Evolutionary conservation across 345 rosid genomes (phyloP).

Genomic region (Syzygium oleosum): DNA sequence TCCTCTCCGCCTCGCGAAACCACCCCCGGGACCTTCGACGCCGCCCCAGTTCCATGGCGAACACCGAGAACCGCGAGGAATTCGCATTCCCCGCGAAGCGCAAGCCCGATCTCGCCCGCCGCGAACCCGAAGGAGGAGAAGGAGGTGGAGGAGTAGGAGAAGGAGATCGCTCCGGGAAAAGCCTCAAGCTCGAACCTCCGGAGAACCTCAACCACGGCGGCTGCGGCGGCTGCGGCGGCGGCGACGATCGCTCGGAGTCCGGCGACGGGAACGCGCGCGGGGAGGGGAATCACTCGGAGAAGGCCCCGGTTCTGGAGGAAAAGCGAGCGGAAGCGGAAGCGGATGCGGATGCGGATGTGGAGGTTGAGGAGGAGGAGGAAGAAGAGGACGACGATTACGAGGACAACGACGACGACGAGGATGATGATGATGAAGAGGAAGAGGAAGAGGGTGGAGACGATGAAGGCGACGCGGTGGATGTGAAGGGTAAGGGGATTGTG

Average conservation of each 20-base stretch:
- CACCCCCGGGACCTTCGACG: neutral
- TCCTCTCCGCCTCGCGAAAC: neutral
- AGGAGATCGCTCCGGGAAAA: neutral
- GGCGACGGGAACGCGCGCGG: neutral
- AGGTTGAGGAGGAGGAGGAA: neutral
- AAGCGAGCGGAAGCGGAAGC: neutral
- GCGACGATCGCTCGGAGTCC: neutral
- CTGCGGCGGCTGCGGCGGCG: neutral
- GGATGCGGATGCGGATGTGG: neutral
- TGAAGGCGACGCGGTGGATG: neutral
- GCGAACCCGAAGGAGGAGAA: neutral
- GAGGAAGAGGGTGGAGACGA: conserved; percentile 4
- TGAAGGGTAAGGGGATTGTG: conserved; percentile 18
- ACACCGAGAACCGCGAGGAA: neutral
- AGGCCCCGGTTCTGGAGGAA: neutral
- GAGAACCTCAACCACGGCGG: neutral
- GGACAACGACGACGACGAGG: neutral
- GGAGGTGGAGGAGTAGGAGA: neutral
- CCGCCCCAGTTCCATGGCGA: neutral
- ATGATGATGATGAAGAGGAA: neutral
- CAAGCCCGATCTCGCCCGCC: conserved; percentile 5
- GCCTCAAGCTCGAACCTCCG: neutral
- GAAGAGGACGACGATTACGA: neutral
- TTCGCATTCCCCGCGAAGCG: conserved; percentile 4
- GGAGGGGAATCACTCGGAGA: neutral